A percentile compares a stretch with the other conserved stretches of the same genome.
These are phyloP conservation scores for Penicillium sumatraense DNA, from an alignment of 2,329 filamentous ascomycete species.

Conservation along the genomic window DNA sequence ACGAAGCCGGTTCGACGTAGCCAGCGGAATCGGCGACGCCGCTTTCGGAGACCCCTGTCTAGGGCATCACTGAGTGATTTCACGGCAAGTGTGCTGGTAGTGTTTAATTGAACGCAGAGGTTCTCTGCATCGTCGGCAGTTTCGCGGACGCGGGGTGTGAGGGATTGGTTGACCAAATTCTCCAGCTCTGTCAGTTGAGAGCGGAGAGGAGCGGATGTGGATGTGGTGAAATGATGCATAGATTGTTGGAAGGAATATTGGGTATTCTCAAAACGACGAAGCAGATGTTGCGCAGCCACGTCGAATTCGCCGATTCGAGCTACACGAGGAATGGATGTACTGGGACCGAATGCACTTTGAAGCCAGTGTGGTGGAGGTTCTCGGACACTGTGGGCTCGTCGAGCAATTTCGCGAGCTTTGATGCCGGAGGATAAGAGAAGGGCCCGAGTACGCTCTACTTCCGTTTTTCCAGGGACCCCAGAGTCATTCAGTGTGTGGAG, in stretches of 20 bases:
- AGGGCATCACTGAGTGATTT: conserved; percentile 81
- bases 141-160: conserved; percentile 65
- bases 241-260: conserved; percentile 49
- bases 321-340: conserved; percentile 46
- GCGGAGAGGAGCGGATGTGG: conserved; percentile 50
- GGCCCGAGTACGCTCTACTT: conserved; percentile 77
- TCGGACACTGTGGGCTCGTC: conserved; percentile 61
- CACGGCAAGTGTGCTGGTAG: conserved; percentile 75
- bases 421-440: conserved; percentile 84
- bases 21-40: conserved; percentile 76
- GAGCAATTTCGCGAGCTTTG: conserved; percentile 80
- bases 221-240: conserved; percentile 52
- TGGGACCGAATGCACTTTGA: conserved; percentile 30
- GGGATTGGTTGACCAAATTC: conserved; percentile 51
- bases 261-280: conserved; percentile 52
- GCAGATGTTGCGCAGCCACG: conserved; percentile 57
- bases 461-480: conserved; percentile 63
- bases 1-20: conserved; percentile 77
- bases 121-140: conserved; percentile 80
- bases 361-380: conserved; percentile 43
- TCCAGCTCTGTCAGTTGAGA: conserved; percentile 50
- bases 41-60: conserved; percentile 68
- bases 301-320: conserved; percentile 57
- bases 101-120: conserved; percentile 74
- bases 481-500: conserved; percentile 42